Base-by-base conservation (phyloP, 352 stramenopile genomes). In the Phytophthora citricola region DNA sequence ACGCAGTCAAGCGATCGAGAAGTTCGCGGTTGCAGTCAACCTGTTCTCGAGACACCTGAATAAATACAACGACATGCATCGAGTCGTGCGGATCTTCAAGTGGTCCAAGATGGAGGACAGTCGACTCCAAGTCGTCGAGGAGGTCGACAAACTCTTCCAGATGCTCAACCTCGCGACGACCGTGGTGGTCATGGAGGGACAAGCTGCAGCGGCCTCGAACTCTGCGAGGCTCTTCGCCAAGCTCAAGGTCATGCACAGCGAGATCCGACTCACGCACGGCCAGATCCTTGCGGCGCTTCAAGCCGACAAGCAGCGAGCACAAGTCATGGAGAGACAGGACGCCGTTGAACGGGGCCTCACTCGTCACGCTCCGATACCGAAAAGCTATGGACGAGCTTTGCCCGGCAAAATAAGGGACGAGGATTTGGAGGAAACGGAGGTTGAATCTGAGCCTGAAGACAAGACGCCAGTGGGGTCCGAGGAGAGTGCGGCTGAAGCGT, bases 61-160 rank as follows among this genome's bases (percentile, higher is more conserved):
- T 46, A 71, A 68, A 14, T 69, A 75, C 20, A 22, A 60, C 22
- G 43, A 58, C 12, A 68, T 66, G 65, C 52, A 66, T 12, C 29
- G 52, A 14, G 3, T 66, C n/a, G 38, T 50, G 1, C 65, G 70
- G 3, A 34, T 78, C 6, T 62, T 69, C 38, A 63, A 66, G 24
- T 26, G 48, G 22, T 41, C 31, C 5, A 20, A 15, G 1, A 65
- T 83, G 75, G 72, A 76, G 62, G 54, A 71, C 1, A 32, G 78
- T 17, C 49, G 73, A 11, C 63, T 61, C 0, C 14, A 60, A 2
- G 32, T 79, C 27, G 48, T 73, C 2, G 45, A 70, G 31, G 66
- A 79, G 14, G 67, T 82, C 32, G 68, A 83, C 46, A 49, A 58
- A 36, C 32, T 79, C n/a, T 70, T 73, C 22, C 59, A 46, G 43